These are phyloP conservation scores for Magnusiomyces suaveolens DNA, from an alignment of 1,139 yeast species.

Conservation along the genomic window DNA sequence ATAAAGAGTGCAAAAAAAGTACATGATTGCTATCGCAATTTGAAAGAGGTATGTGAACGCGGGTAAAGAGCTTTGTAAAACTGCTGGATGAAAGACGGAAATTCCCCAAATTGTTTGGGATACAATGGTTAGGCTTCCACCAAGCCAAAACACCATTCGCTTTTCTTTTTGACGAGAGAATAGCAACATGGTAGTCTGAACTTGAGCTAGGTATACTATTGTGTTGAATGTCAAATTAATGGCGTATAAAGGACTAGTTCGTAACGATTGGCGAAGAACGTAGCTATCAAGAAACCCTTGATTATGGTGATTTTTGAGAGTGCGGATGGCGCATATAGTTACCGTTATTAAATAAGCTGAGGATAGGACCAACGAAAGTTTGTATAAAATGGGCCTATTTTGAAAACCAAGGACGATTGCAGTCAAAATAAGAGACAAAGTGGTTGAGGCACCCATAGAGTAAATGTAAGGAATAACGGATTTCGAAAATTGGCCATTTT, in stretches of 20 bases:
- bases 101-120: slow-evolving; percentile 66
- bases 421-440: slow-evolving; percentile 55
- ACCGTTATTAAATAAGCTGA: slow-evolving; percentile 39
- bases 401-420: slow-evolving; percentile 42
- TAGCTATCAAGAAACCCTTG: slow-evolving; percentile 46
- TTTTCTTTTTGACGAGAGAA: slow-evolving; percentile 66
- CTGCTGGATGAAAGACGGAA: slow-evolving; percentile 41
- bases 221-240: slow-evolving; percentile 54
- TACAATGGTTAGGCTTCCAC: slow-evolving; percentile 46
- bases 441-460: slow-evolving; percentile 55
- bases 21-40: slow-evolving; percentile 63
- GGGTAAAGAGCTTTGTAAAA: slow-evolving; percentile 52
- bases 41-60: slow-evolving; percentile 72
- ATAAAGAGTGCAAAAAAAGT: slow-evolving; percentile 56
- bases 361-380: slow-evolving; percentile 19
- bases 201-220: slow-evolving; percentile 60
- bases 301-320: slow-evolving; percentile 41
- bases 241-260: slow-evolving; percentile 40
- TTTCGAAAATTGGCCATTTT: slow-evolving; percentile 5
- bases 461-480: slow-evolving; percentile 40
- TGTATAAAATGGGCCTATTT: slow-evolving; percentile 37
- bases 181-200: slow-evolving; percentile 63
- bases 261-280: slow-evolving; percentile 39
- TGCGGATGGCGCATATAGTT: slow-evolving; percentile 41
- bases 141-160: slow-evolving; percentile 53